Base-by-base conservation (phyloP, 768 basidiomycete genomes). In the Rhizopogon salebrosus region DNA sequence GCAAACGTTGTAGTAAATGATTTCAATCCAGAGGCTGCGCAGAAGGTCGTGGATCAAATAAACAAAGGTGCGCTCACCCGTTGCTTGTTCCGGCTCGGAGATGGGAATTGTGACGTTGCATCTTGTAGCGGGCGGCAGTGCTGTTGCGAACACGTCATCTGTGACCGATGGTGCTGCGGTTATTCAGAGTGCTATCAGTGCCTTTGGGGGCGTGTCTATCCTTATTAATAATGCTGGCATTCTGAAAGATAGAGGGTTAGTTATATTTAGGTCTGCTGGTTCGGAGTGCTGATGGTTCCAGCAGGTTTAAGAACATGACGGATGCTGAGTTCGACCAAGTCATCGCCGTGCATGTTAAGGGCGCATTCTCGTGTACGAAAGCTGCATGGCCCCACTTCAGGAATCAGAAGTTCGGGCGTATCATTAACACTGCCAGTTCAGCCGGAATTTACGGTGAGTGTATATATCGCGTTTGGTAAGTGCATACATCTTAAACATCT, bases 151-250 rank as follows among this genome's bases (percentile, higher is more conserved):
- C 68, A 84, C 84, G 16, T 89, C 92, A 2, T 92, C 87, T 2
- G 95, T 87, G 35, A 82, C 86, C 9, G 91, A 97, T 58, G 95
- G 95, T 6, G 79, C 79, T 13, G 83, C 89, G 40, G 89, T 98
- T 54, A 86, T 98, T 57, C 80, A 90, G 72, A 85, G 80, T 39
- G 95, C 94, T 18, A 68, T 97, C 20, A 84, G 94, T 56, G 78
- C 83, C 16, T 98, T 93, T 69, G 95, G 95, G 0, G 72, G 73
- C 3, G 76, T 95, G 39, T 85, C 87, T n/a, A 85, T 91, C 60
- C 81, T 98, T 41, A 87, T 98, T 61, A 98, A 98, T 74, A 98
- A 98, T 74, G 94, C 95, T 48, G 95, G 95, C 31, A 92, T 97
- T 53, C 70, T 93, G 51, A 77, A 90, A 45, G 89, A 88, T 64